These are phyloP conservation scores for Purpureocillium takamizusanense DNA, from an alignment of 2,329 filamentous ascomycete species.

Conservation along the genomic window DNA sequence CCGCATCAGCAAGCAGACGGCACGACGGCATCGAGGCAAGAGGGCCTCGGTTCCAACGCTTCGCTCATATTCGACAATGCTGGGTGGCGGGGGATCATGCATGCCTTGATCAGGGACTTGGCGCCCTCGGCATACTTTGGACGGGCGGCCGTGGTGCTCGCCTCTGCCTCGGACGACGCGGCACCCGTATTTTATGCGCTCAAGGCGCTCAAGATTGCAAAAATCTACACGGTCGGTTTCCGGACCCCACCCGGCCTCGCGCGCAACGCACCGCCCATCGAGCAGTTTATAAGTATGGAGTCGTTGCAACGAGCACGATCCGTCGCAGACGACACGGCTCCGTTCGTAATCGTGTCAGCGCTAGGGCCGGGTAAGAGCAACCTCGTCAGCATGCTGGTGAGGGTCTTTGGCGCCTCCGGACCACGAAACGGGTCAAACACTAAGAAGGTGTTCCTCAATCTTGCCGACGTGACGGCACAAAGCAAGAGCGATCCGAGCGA, in stretches of 20 bases:
- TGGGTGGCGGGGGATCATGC: conserved; percentile 76
- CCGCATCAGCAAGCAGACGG: conserved; percentile 23
- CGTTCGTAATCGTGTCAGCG: conserved; percentile 75
- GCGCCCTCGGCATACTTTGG: conserved; percentile 74
- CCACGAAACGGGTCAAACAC: conserved; percentile 25
- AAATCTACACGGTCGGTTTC: conserved; percentile 81
- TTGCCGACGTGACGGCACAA: conserved; percentile 47
- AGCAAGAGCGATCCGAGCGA: conserved; percentile 59
- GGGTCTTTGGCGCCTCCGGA: conserved; percentile 51
- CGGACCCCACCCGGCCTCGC: conserved; percentile 54
- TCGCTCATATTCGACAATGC: conserved; percentile 71
- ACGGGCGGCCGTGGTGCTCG: conserved; percentile 67
- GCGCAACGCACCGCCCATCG: conserved; percentile 55
- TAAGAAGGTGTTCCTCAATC: conserved; percentile 69
- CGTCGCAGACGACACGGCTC: conserved; percentile 44
- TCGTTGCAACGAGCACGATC: conserved; percentile 44
- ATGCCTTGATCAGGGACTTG: conserved; percentile 71
- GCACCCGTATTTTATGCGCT: conserved; percentile 73
- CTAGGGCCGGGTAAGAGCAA: conserved; percentile 70
- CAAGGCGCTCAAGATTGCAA: conserved; percentile 63
- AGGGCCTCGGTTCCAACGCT: conserved; percentile 36
- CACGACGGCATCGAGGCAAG: conserved; percentile 13
- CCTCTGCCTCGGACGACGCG: conserved; percentile 64
- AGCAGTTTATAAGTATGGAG: conserved; percentile 72
- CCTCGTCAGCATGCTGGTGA: conserved; percentile 67